Percentiles rank a stretch among this genome's conserved stretches.
phyloP scores from a whole-genome alignment of 2,329 filamentous ascomycete genomes.

The Diaporthe aspalathi region DNA sequence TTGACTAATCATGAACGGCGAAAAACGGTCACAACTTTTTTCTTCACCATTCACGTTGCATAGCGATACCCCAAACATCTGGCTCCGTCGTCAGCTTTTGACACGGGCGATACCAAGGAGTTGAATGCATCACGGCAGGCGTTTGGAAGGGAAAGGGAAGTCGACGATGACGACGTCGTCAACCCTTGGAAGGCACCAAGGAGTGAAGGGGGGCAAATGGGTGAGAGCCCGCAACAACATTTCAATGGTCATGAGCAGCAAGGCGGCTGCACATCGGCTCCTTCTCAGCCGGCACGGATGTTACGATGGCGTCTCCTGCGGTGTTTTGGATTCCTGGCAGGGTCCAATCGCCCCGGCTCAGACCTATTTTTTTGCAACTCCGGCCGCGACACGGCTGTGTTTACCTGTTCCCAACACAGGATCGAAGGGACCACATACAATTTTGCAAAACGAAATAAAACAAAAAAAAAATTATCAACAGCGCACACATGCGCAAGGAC shows the following conservation, averaged over 20 bases:
- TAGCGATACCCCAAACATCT: conserved; percentile 30
- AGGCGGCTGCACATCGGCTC: not conserved
- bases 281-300: not conserved
- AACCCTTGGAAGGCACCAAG: not conserved
- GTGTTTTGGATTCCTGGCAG: conserved; percentile 29
- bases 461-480: not conserved
- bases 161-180: not conserved
- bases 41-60: conserved; percentile 17
- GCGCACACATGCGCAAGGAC: not conserved
- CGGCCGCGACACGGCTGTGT: not conserved
- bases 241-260: not conserved
- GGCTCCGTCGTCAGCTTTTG: conserved; percentile 6
- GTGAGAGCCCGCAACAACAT: not conserved
- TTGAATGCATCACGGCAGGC: conserved; percentile 30
- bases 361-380: not conserved
- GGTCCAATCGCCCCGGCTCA: not conserved
- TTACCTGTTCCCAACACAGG: conserved; percentile 4
- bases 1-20: not conserved
- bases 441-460: not conserved
- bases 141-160: conserved; percentile 10
- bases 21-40: conserved; percentile 16
- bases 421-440: not conserved
- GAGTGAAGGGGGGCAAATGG: not conserved
- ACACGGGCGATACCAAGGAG: not conserved
- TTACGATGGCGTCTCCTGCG: not conserved